Evolutionary conservation across 257 asterid species (phyloP), one percentile per base, ranked within the genome.

Genomic region (Catharanthus roseus): DNA sequence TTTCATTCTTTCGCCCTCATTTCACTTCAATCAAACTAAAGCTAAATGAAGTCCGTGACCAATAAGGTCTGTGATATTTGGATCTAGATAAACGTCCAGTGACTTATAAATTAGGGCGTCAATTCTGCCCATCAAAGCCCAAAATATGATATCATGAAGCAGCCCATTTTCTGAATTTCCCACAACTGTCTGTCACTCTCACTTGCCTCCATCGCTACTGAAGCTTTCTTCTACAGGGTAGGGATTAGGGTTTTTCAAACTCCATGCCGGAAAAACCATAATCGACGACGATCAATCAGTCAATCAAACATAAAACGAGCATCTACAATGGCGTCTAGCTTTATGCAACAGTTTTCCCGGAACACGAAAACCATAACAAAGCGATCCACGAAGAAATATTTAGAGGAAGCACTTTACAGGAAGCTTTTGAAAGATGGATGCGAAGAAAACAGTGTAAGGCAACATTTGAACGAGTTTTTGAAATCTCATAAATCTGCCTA

Each of bases 371-470:
- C 62, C 67, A 66, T 95, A 21, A 29, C 77, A 75, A 85, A 87
- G 78, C 81, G 99, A 49, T 87, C 97, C 9, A 73, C 84, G 36
- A 89, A 91, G 83, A 88, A 85, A 81, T 95, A 85, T 70, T 51
- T 95, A 74, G 95, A 84, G 73, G 93, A 85, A 79, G 95, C 90
- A 69, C 96, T 93, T 71, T 91, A 93, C 88, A 91, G 76, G 79
- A 85, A 86, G 65, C 88, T 93, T 55, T 75, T 91, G 55, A 88
- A 85, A 74, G 84, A 84, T 38, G 97, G 97, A 33, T 84, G 97
- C 7, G 86, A 87, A 67, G 97, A 89, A 71, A 77, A 73, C 36
- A 69, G 21, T 2, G 95, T 89, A 0, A 82, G 87, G 71, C 77
- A 57, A 77, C 83, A 89, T 69, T 72, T 89, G 77, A 95, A 91